phyloP scores from a whole-genome alignment of 2,329 filamentous ascomycete species.

The Fusarium illudens region DNA sequence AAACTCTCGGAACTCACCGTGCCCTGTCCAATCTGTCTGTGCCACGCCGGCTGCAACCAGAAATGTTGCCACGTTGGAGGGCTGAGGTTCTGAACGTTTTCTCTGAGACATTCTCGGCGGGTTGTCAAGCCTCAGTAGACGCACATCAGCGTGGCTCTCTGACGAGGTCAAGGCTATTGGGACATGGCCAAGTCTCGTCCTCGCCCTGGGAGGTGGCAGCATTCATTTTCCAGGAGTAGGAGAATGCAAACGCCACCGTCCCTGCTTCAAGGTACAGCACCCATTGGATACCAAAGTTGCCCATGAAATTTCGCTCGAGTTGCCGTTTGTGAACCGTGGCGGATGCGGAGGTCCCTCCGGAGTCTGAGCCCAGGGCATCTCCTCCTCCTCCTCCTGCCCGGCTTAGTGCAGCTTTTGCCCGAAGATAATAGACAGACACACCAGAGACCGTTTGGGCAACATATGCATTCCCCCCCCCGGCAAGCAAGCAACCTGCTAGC shows the following conservation, averaged over 20 bases:
- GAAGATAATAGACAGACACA: neutral
- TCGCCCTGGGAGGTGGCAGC: slow-evolving; percentile 6
- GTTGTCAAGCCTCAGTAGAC: slow-evolving; percentile 12
- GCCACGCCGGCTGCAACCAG: slow-evolving; percentile 22
- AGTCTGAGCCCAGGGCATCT: slow-evolving; percentile 1
- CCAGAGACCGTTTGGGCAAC: slow-evolving; percentile 6
- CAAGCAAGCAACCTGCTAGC: neutral
- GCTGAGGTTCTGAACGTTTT: slow-evolving; percentile 11
- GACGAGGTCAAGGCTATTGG: slow-evolving; percentile 16
- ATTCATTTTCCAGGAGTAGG: slow-evolving; percentile 16
- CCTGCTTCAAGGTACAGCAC: slow-evolving; percentile 25
- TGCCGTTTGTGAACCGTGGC: neutral
- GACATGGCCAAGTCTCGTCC: slow-evolving; percentile 17
- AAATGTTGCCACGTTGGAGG: slow-evolving; percentile 25
- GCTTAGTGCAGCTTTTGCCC: neutral
- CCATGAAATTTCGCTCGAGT: neutral
- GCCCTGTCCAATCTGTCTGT: slow-evolving; percentile 8
- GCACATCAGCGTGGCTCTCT: slow-evolving; percentile 21
- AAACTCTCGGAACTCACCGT: slow-evolving; percentile 17
- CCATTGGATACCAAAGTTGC: neutral
- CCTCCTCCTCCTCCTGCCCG: neutral
- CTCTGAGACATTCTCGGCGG: neutral
- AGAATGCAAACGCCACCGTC: slow-evolving; percentile 39
- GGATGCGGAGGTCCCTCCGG: neutral
- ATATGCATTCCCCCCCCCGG: neutral